Percentiles rank a stretch among this genome's conserved stretches.
Evolutionary conservation across 1,284 basidiomycete genomes (phyloP).

Genomic region (Vanrija sp.): DNA sequence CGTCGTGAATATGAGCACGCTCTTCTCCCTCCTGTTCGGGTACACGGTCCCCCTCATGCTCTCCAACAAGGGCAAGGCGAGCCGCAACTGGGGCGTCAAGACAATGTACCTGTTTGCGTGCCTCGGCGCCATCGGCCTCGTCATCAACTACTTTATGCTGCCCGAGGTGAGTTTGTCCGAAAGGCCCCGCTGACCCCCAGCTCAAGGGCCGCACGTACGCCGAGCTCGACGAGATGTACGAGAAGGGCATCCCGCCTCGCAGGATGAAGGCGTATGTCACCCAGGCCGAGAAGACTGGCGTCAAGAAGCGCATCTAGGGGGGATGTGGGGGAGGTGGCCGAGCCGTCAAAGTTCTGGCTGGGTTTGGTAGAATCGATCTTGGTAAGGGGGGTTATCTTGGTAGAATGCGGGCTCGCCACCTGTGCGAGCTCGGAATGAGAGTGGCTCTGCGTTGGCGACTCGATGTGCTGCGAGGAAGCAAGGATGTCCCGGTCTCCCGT

Average conservation of each 20-base stretch:
- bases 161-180: constrained; percentile 1
- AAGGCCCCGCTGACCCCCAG: not conserved
- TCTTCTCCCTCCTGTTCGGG: constrained; percentile 8
- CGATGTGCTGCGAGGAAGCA: too few relatives aligned
- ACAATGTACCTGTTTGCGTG: constrained; percentile 9
- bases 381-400: too few relatives aligned
- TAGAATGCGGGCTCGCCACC: too few relatives aligned
- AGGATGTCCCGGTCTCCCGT: too few relatives aligned
- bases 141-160: constrained; percentile 11
- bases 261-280: constrained; percentile 15
- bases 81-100: constrained; percentile 12
- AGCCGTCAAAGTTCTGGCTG: too few relatives aligned
- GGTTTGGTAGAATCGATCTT: too few relatives aligned
- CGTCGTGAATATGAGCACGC: constrained; percentile 6
- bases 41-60: constrained; percentile 12
- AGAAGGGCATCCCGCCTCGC: constrained; percentile 10
- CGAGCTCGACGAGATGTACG: constrained; percentile 20
- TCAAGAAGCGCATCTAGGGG: not conserved
- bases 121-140: constrained; percentile 1
- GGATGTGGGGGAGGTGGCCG: too few relatives aligned
- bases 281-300: not conserved
- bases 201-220: constrained; percentile 13
- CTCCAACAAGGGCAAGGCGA: not conserved
- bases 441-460: too few relatives aligned
- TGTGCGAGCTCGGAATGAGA: too few relatives aligned